A percentile compares a stretch with the other conserved stretches of the same genome.
Evolutionary conservation across 2,329 filamentous ascomycete species (phyloP).

Genomic region (Uncinocarpus reesii): DNA sequence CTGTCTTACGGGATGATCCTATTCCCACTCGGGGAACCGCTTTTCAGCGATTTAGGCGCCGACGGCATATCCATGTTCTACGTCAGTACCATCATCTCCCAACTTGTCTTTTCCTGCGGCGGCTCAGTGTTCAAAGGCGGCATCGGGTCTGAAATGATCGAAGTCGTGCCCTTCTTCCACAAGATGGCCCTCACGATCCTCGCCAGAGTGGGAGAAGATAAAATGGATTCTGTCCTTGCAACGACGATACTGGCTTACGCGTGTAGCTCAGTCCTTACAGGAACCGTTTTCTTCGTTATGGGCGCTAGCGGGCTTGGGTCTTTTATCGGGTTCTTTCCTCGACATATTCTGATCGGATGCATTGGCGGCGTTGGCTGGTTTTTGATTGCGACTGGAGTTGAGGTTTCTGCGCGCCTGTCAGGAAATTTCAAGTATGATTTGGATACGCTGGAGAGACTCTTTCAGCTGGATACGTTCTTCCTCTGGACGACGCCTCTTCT

Average conservation of each 20-base stretch:
- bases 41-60: slow-evolving; percentile 76
- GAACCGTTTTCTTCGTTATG: slow-evolving; percentile 82
- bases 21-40: slow-evolving; percentile 76
- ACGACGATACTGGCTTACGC: slow-evolving; percentile 91
- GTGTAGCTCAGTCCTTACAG: slow-evolving; percentile 81
- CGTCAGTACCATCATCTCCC: slow-evolving; percentile 89
- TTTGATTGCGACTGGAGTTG: slow-evolving; percentile 78
- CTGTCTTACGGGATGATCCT: slow-evolving; percentile 95
- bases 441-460: slow-evolving; percentile 62
- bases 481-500: slow-evolving; percentile 75
- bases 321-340: slow-evolving; percentile 90
- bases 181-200: slow-evolving; percentile 93
- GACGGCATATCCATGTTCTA: slow-evolving; percentile 99
- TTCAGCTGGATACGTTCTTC: slow-evolving; percentile 61
- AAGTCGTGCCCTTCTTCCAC: slow-evolving; percentile 97
- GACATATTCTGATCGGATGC: slow-evolving; percentile 91
- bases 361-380: slow-evolving; percentile 97
- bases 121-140: slow-evolving; percentile 84
- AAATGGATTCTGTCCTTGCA: slow-evolving; percentile 76
- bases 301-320: slow-evolving; percentile 80
- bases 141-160: slow-evolving; percentile 93
- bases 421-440: slow-evolving; percentile 75
- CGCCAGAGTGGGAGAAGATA: slow-evolving; percentile 62
- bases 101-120: slow-evolving; percentile 73
- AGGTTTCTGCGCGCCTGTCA: slow-evolving; percentile 81